phyloP scores from a whole-genome alignment of 208 protist genomes.

The Wallacemonas sp. region DNA sequence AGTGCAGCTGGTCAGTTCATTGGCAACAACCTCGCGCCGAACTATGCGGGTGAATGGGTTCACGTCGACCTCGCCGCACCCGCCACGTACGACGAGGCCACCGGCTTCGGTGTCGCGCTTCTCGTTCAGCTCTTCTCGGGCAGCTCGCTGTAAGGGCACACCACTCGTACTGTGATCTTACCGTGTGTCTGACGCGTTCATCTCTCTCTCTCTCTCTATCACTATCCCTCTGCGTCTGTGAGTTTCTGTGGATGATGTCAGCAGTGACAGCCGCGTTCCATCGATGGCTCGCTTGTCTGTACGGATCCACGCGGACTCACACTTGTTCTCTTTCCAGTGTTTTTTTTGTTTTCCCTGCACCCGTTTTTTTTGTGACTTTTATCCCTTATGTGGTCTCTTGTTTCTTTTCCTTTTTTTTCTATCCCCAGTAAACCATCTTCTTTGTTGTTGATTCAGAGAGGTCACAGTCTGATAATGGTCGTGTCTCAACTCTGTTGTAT shows the following conservation, averaged over 20 bases:
- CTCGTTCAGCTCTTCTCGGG: conserved; percentile 39
- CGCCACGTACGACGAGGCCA: conserved; percentile 32
- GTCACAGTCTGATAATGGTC: too few relatives aligned
- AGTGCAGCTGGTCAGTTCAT: conserved; percentile 70
- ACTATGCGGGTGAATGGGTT: conserved; percentile 49
- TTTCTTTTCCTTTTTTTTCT: conserved; percentile 4
- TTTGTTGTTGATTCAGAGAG: too few relatives aligned
- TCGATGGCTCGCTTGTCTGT: too few relatives aligned
- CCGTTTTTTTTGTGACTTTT: not conserved
- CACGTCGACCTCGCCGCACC: conserved; percentile 65
- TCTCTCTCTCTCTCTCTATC: not conserved
- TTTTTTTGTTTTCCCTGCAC: too few relatives aligned
- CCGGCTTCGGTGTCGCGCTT: conserved; percentile 47
- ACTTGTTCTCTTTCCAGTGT: too few relatives aligned
- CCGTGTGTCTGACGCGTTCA: too few relatives aligned
- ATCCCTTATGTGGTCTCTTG: not conserved
- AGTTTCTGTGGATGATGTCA: not conserved
- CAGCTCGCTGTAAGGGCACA: not conserved
- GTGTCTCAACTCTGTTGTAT: too few relatives aligned
- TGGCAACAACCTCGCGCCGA: conserved; percentile 27
- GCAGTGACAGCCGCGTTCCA: too few relatives aligned
- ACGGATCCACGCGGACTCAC: too few relatives aligned
- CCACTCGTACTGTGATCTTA: too few relatives aligned
- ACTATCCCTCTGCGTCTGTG: not conserved
- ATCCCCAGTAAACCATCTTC: too few relatives aligned